phyloP scores from a whole-genome alignment of 345 rosid species.

The Acer saccharum region DNA sequence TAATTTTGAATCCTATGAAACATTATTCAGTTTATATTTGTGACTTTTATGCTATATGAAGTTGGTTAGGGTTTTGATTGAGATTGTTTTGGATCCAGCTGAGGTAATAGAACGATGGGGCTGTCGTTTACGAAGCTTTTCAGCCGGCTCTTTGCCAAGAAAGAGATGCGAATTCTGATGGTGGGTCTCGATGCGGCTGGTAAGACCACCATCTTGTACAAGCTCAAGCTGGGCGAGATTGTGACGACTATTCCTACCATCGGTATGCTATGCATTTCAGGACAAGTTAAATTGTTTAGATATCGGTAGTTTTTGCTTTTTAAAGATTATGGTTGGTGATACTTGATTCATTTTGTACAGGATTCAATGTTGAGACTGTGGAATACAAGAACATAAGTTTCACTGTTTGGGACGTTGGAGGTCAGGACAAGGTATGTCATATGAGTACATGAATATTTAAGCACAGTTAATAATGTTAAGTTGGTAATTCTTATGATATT shows the following conservation, averaged over 20 bases:
- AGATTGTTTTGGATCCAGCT: neutral
- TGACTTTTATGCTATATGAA: neutral
- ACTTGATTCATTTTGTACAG: constrained; percentile 24
- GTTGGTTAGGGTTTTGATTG: neutral
- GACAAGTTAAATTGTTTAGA: neutral
- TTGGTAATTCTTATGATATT: neutral
- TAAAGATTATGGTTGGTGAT: neutral
- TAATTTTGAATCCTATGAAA: neutral
- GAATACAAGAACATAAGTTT: constrained; percentile 82
- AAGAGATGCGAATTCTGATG: constrained; percentile 43
- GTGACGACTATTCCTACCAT: constrained; percentile 79
- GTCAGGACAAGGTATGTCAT: constrained; percentile 66
- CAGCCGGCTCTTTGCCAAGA: constrained; percentile 61
- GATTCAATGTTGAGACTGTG: constrained; percentile 78
- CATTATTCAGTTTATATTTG: neutral
- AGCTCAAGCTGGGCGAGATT: constrained; percentile 75
- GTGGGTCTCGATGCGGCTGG: constrained; percentile 43
- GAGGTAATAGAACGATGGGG: constrained; percentile 48
- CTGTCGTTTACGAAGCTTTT: constrained; percentile 65
- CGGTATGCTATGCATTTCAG: constrained; percentile 34
- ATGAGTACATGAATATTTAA: neutral
- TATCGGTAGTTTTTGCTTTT: neutral
- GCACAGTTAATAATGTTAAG: neutral
- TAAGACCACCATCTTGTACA: constrained; percentile 76
- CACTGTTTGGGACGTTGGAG: constrained; percentile 83